These are phyloP conservation scores for Penicillium sclerotigenum DNA, from an alignment of 2,329 filamentous ascomycete species.

Conservation along the genomic window DNA sequence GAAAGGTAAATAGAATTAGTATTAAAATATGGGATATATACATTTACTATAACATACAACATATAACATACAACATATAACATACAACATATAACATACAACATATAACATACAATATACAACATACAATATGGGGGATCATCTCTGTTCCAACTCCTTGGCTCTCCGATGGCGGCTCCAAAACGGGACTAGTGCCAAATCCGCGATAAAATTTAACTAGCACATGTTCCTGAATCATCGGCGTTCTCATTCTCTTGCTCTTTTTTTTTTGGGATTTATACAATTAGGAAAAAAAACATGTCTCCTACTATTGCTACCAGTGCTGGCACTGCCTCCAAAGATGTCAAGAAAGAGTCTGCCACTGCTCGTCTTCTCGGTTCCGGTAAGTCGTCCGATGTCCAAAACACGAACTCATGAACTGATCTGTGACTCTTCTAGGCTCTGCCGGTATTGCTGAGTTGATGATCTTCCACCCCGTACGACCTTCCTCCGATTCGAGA, in stretches of 20 bases:
- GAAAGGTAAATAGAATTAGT: too few relatives aligned
- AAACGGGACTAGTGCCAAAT: constrained; percentile 23
- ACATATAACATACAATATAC: too few relatives aligned
- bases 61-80: too few relatives aligned
- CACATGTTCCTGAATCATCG: constrained; percentile 19
- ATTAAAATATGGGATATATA: too few relatives aligned
- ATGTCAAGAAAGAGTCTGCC: constrained; percentile 82
- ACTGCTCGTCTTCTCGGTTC: constrained; percentile 85
- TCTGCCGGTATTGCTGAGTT: constrained; percentile 91
- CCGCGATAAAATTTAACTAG: constrained; percentile 24
- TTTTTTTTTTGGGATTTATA: constrained; percentile 2
- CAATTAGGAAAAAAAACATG: constrained; percentile 41
- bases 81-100: too few relatives aligned
- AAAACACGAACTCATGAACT: constrained; percentile 6
- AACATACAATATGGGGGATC: too few relatives aligned
- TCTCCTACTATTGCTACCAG: constrained; percentile 51
- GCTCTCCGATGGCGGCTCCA: constrained; percentile 24
- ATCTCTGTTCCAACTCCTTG: neutral
- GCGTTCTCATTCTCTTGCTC: constrained; percentile 12
- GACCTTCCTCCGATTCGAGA: constrained; percentile 22
- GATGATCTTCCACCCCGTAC: constrained; percentile 85
- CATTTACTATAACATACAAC: too few relatives aligned
- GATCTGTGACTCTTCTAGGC: constrained; percentile 52
- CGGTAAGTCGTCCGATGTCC: constrained; percentile 54
- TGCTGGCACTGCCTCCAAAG: constrained; percentile 52